A percentile compares a stretch with the other conserved stretches of the same genome.
These are phyloP conservation scores for Trichoderma breve DNA, from an alignment of 2,329 filamentous ascomycete species.

Conservation along the genomic window DNA sequence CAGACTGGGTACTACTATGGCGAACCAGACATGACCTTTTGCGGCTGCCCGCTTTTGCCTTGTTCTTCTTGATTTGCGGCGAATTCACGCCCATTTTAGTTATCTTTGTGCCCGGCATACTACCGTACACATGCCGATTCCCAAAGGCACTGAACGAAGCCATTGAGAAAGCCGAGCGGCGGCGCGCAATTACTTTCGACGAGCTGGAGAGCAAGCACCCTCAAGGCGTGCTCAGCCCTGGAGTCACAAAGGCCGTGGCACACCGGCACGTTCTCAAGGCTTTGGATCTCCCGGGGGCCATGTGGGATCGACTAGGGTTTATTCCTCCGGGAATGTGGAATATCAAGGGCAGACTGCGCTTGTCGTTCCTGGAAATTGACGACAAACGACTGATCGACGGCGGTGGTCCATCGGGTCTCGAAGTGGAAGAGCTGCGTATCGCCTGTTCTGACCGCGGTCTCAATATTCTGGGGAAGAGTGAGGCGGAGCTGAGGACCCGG, in stretches of 20 bases:
- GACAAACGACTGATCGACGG: slow-evolving; percentile 64
- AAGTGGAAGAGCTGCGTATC: slow-evolving; percentile 62
- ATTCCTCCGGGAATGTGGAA: slow-evolving; percentile 52
- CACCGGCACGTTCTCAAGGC: slow-evolving; percentile 42
- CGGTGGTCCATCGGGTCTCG: slow-evolving; percentile 58
- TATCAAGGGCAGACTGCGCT: slow-evolving; percentile 49
- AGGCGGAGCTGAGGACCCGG: slow-evolving; percentile 51
- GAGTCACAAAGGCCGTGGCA: slow-evolving; percentile 32
- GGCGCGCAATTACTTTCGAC: slow-evolving; percentile 50
- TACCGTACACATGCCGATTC: slow-evolving; percentile 80
- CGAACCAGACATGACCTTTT: slow-evolving; percentile 70
- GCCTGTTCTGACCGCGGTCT: slow-evolving; percentile 71
- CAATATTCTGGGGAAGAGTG: slow-evolving; percentile 54
- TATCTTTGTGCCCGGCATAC: slow-evolving; percentile 64
- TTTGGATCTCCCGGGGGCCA: slow-evolving; percentile 44
- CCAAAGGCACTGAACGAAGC: slow-evolving; percentile 67
- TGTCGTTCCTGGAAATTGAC: slow-evolving; percentile 67
- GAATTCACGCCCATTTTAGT: slow-evolving; percentile 85
- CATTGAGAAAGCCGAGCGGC: slow-evolving; percentile 53
- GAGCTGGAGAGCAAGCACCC: slow-evolving; percentile 36
- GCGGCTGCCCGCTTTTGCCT: slow-evolving; percentile 74
- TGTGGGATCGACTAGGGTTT: slow-evolving; percentile 52
- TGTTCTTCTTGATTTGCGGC: slow-evolving; percentile 75
- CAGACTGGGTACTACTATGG: slow-evolving; percentile 67
- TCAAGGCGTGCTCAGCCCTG: slow-evolving; percentile 37